Base-by-base conservation (phyloP, 306 rosid genomes). In the Alnus rubra region DNA sequence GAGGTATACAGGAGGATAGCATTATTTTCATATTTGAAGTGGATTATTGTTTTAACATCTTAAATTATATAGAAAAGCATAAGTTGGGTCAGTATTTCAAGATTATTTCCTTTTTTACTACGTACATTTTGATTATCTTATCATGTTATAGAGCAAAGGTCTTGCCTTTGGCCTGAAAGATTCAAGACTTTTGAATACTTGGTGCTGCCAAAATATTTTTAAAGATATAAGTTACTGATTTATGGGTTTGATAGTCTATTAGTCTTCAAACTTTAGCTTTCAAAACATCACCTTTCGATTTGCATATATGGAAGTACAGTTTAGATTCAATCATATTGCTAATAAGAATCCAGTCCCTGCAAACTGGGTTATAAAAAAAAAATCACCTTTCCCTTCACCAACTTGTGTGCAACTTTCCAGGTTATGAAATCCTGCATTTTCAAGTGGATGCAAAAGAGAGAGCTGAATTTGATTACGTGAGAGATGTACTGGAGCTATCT, bases 401-500 rank as follows among this genome's bases (percentile, higher is more conserved):
- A 63, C 30, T 44, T 44, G 4, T 54, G 52, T 49, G 71, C 52
- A 64, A 77, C 47, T 45, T 54, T 31, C 60, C 74, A 28, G 53
- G 60, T 70, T 39, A 81, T 60, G 88, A 82, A 53, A 77, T 76
- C 49, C 71, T 80, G 52, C 31, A 67, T 37, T 65, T 84, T 60
- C 76, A 83, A 74, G 87, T 86, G 63, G 80, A 84, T 60, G 71
- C 63, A 76, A 84, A 55, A 49, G 78, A 81, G 67, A 65, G 68
- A 84, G 88, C 82, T 5, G 91, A 90, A 65, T 93, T 88, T 52
- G 84, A 86, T 65, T 93, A 88, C 65, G 98, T 93, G 53, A 88
- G 78, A 65, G 92, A 87, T 69, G 90, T 93, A n/a, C 73, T 93
- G 71, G 91, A 93, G 70, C 68, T 87, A 10, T 91, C 95, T 0